Evolutionary conservation across 768 basidiomycete genomes (phyloP).

Genomic region (Dacryopinax spathularia): DNA sequence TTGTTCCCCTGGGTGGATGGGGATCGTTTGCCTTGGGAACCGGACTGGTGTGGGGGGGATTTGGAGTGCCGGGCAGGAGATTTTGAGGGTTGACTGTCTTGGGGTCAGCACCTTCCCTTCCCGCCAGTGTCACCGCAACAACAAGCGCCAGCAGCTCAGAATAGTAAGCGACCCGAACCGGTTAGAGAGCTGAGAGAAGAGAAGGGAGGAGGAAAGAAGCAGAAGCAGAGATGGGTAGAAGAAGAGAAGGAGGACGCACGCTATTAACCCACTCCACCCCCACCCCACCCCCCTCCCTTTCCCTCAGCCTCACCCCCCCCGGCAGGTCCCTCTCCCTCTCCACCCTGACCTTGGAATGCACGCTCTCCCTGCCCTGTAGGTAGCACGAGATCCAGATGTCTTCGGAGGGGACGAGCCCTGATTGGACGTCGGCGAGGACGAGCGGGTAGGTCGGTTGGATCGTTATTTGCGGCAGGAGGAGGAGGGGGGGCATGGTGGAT

Average conservation of each 20-base stretch:
- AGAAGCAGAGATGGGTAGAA: constrained; percentile 13
- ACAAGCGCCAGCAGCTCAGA: too few species aligned
- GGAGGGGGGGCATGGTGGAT: too few species aligned
- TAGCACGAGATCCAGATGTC: constrained; percentile 68
- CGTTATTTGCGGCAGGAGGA: constrained; percentile 36
- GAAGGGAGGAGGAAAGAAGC: too few species aligned
- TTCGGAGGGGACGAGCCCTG: constrained; percentile 42
- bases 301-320: constrained; percentile 33
- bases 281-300: constrained; percentile 39
- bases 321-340: constrained; percentile 36
- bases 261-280: constrained; percentile 24
- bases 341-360: constrained; percentile 50
- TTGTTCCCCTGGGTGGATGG: not conserved
- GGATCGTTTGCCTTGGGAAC: constrained; percentile 32
- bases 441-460: constrained; percentile 46
- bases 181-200: too few species aligned
- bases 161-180: too few species aligned
- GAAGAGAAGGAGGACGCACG: not conserved
- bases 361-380: constrained; percentile 31
- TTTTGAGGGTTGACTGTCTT: constrained; percentile 29
- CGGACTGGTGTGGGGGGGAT: constrained; percentile 37
- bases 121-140: too few species aligned
- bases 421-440: constrained; percentile 49
- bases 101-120: too few species aligned
- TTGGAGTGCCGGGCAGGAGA: constrained; percentile 35